phyloP scores from a whole-genome alignment of 768 basidiomycete species.

The Podaxis sp. region DNA sequence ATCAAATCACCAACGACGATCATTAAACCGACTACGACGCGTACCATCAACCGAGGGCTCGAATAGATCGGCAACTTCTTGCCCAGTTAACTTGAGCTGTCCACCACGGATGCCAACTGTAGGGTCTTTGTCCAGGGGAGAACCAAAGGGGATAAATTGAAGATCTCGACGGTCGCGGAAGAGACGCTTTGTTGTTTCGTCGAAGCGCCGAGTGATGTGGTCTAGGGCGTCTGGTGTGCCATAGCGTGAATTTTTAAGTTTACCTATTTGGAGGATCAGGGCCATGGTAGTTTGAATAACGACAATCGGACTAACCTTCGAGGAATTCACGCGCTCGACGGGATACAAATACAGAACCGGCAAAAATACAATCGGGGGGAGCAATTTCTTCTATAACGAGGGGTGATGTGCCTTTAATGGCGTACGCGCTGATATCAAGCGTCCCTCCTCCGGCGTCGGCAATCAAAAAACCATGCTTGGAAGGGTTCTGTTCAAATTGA shows the following conservation, averaged over 20 bases:
- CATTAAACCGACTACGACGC: neutral
- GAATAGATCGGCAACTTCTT: constrained; percentile 65
- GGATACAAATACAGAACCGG: constrained; percentile 80
- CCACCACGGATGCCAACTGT: constrained; percentile 69
- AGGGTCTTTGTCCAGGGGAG: constrained; percentile 70
- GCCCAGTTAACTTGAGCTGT: constrained; percentile 70
- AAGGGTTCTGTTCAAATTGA: constrained; percentile 46
- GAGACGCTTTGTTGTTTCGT: constrained; percentile 77
- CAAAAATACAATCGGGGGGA: constrained; percentile 83
- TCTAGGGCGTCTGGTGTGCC: constrained; percentile 68
- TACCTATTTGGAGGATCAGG: constrained; percentile 39
- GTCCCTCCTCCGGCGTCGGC: constrained; percentile 82
- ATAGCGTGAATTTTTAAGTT: constrained; percentile 70
- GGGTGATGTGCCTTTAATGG: constrained; percentile 62
- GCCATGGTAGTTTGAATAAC: constrained; percentile 2
- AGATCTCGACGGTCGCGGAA: constrained; percentile 65
- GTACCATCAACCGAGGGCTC: constrained; percentile 70
- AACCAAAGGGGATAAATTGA: constrained; percentile 75
- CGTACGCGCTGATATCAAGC: constrained; percentile 77
- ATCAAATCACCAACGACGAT: neutral
- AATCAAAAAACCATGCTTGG: constrained; percentile 73
- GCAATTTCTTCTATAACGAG: constrained; percentile 81
- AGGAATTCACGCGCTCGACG: constrained; percentile 68
- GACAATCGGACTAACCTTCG: constrained; percentile 41
- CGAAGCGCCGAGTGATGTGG: constrained; percentile 76